Base-by-base conservation (phyloP, 192 early-diverging fungal species). In the Entophlyctis luteolus region DNA sequence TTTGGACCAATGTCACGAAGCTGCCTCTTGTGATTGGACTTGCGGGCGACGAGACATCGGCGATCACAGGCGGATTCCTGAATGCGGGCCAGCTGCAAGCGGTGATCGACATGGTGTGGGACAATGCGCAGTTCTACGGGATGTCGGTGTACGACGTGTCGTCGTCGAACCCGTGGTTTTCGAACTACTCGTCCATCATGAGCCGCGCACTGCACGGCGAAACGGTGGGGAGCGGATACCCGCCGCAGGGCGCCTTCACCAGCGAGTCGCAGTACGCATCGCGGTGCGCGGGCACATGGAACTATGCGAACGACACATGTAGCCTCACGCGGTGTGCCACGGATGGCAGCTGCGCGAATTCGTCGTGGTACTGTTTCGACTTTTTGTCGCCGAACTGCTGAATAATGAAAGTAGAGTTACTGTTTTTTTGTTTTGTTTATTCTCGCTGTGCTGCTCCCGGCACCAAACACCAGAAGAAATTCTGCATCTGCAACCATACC, bases 91-190 rank as follows among this genome's bases (percentile, higher is more conserved):
- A 18, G 14, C 37, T 66, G 14, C 63, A 66, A 66, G 50, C 63
- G n/a, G 63, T 66, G 6, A 6, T 47, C 10, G 63, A 66, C 28
- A 37, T n/a, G 32, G 16, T 55, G 23, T 34, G 10, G 31, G 42
- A 3, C 48, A 33, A 66, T 35, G 23, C 63, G 6, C 63, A 66
- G 37, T 66, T 66, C 36, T 42, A 31, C 14, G 63, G 63, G 25
- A 47, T 66, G 47, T 47, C 39, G 52, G 63, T 66, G 18, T 66
- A 66, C 36, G 63, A 66, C 35, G 63, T 66, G 6, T 66, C 63
- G 6, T 54, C 49, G 5, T 55, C 50, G 1, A 66, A 66, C 50
- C 63, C 52, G 42, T 10, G 47, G 10, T 28, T 28, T 28, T 66
- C 63, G 23, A 54, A n/a, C 22, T 66, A 66, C 35, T 47, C 39